phyloP scores from a whole-genome alignment of 2,329 filamentous ascomycete genomes.

The Cladophialophora immunda region DNA sequence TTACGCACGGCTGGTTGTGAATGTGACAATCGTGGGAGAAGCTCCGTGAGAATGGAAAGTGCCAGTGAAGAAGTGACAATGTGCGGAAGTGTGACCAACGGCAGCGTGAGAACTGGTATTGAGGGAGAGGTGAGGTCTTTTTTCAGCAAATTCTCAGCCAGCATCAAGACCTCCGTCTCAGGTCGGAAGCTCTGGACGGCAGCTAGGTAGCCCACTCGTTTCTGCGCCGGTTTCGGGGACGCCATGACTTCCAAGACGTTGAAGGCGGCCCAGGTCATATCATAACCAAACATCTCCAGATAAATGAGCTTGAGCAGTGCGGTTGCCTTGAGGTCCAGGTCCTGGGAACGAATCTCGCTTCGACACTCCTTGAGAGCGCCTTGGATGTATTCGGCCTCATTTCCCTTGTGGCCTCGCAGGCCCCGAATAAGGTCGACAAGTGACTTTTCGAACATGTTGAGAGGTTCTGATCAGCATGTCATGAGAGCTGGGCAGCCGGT shows the following conservation, averaged over 20 bases:
- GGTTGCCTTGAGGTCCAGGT: constrained; percentile 97
- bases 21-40: constrained; percentile 86
- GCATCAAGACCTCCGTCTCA: constrained; percentile 96
- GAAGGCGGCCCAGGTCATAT: constrained; percentile 99
- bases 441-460: constrained; percentile 93
- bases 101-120: constrained; percentile 81
- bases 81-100: constrained; percentile 89
- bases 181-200: constrained; percentile 95
- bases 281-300: constrained; percentile 97
- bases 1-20: constrained; percentile 87
- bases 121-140: constrained; percentile 76
- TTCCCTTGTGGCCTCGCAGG: constrained; percentile 92
- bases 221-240: constrained; percentile 91
- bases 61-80: constrained; percentile 92
- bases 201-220: constrained; percentile 91
- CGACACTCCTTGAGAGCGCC: constrained; percentile 95
- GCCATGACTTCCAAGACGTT: constrained; percentile 99
- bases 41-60: constrained; percentile 84
- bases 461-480: constrained; percentile 4
- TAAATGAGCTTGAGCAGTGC: constrained; percentile 96
- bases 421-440: constrained; percentile 98
- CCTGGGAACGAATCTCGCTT: constrained; percentile 86
- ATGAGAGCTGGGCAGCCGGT: constrained; percentile 5
- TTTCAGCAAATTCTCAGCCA: constrained; percentile 95
- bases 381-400: constrained; percentile 94